Base-by-base conservation (phyloP, 2,329 filamentous ascomycete genomes). In the Colletotrichum orbiculare region DNA sequence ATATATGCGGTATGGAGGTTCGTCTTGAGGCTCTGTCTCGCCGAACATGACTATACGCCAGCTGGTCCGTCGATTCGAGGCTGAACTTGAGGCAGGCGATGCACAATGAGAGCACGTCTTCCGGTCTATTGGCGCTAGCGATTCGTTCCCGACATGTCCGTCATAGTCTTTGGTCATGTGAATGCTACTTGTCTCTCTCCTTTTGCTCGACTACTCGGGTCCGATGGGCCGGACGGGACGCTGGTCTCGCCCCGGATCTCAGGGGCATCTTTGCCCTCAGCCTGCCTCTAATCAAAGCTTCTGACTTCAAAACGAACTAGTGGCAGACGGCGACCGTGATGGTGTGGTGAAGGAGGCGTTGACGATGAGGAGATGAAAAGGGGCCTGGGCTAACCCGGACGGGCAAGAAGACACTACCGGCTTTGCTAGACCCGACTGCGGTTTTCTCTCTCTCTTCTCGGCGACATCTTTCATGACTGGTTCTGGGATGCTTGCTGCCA, bases 261-360 rank as follows among this genome's bases (percentile, higher is more conserved):
- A 33, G 47, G 35, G 45, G 45, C 45, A 25, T 34, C 45, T 48
- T 34, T 48, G 17, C 45, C 45, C 15, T 8, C 15, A 48, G 17
- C 15, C 8, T 15, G 45, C 45, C 15, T 47, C 45, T 48, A 25
- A 25, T 17, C 17, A 37, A 49, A 13, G 4, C 4, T 5, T 49
- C 13, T 15, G 25, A n/a, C 7, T 12, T 49, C 33, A 8, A 49
- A 37, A 13, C 13, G 11, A 35, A 33, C 47, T 49, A 49, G 47
- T 49, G 47, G 47, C 47, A 34, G 47, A 49, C 47, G 47, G 47
- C 47, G 12, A 35, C 25, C 33, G 47, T 34, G 47, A 12, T 49
- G 47, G 47, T 49, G 47, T 49, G 47, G 47, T 49, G 47, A 49
- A 37, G 47, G 8, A 49, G 47, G 47, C 47, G 47, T 49, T 49